A percentile compares a stretch with the other conserved stretches of the same genome.
These are phyloP conservation scores for Tricholoma sp. DNA, from an alignment of 768 basidiomycete species.

Conservation along the genomic window DNA sequence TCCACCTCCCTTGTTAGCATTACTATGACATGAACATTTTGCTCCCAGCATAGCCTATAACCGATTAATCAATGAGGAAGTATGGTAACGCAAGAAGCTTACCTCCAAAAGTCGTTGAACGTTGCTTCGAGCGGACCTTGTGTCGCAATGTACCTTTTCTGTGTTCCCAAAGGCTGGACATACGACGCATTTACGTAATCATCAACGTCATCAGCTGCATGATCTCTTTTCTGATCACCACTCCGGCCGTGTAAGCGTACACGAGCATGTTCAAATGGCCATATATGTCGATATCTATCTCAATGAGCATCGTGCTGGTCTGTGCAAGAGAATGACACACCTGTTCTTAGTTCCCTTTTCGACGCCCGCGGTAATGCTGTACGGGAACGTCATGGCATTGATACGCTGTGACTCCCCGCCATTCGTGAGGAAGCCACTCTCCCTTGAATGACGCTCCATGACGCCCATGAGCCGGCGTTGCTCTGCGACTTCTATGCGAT, in stretches of 20 bases:
- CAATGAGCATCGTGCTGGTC: slow-evolving; percentile 1
- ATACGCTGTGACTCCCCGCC: slow-evolving; percentile 6
- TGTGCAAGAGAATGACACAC: slow-evolving; percentile 28
- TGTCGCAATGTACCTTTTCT: slow-evolving; percentile 86
- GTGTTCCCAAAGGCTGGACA: slow-evolving; percentile 82
- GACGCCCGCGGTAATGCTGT: slow-evolving; percentile 91
- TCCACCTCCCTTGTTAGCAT: slow-evolving; percentile 96
- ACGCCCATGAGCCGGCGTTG: slow-evolving; percentile 84
- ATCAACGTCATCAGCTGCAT: slow-evolving; percentile 39
- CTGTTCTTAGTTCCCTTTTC: slow-evolving; percentile 95
- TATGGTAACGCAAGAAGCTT: slow-evolving; percentile 26
- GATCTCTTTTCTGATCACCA: slow-evolving; percentile 3
- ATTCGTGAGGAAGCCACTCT: slow-evolving; percentile 32
- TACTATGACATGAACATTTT: slow-evolving; percentile 90
- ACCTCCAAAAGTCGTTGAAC: slow-evolving; percentile 93
- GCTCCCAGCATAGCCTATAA: slow-evolving; percentile 82
- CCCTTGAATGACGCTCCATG: slow-evolving; percentile 85
- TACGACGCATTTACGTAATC: slow-evolving; percentile 97
- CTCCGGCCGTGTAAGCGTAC: slow-evolving; percentile 55
- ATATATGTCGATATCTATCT: slow-evolving; percentile 87
- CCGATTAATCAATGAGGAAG: not conserved
- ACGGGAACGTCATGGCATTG: slow-evolving; percentile 53
- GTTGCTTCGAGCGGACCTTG: slow-evolving; percentile 92
- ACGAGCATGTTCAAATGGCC: slow-evolving; percentile 95
- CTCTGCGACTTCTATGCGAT: slow-evolving; percentile 87